Base-by-base conservation (phyloP, 306 rosid genomes). In the Vigna hirtella region DNA sequence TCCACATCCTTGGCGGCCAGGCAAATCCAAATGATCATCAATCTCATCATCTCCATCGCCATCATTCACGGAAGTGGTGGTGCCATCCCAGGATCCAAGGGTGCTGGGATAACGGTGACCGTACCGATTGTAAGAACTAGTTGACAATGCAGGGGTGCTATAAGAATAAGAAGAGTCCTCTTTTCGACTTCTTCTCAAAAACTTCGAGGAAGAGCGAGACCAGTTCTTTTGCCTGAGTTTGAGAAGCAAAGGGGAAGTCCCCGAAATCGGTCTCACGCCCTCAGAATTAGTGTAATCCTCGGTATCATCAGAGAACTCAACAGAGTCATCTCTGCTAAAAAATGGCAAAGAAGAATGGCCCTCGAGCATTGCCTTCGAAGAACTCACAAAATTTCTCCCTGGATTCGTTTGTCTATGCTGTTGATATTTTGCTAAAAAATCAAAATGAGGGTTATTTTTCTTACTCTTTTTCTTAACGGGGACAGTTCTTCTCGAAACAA, bases 131-230 rank as follows among this genome's bases (percentile, higher is more conserved):
- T 85, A 92, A 81, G 98, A 95, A 75, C 97, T 81, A 57, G 98
- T 87, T 13, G 99, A 95, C 85, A 95, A 84, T 59, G 99, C 99
- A 30, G 99, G 99, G 17, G 98, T 95, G 68, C 96, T 93, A 26
- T 91, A 91, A 40, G 97, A 84, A 81, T 90, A 94, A 69, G 96
- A 94, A 81, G 96, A 92, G 71, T 92, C 97, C 47, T 91, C 98
- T 83, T 82, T 92, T 30, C 76, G 56, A 64, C 87, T 70, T 79
- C 72, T 82, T 80, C 83, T 80, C 83, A 85, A 51, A 1, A 88
- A 79, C 79, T 88, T 90, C 1, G 90, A 66, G 47, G 96, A 90
- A 9, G 92, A 72, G 3, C 83, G 87, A 80, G 92, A 77, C 89
- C 94, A 85, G 73, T 89, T 87, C 83, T 73, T 91, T 42, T 77